These are phyloP conservation scores for Neonectria coccinea DNA, from an alignment of 2,329 filamentous ascomycete genomes.

Conservation along the genomic window DNA sequence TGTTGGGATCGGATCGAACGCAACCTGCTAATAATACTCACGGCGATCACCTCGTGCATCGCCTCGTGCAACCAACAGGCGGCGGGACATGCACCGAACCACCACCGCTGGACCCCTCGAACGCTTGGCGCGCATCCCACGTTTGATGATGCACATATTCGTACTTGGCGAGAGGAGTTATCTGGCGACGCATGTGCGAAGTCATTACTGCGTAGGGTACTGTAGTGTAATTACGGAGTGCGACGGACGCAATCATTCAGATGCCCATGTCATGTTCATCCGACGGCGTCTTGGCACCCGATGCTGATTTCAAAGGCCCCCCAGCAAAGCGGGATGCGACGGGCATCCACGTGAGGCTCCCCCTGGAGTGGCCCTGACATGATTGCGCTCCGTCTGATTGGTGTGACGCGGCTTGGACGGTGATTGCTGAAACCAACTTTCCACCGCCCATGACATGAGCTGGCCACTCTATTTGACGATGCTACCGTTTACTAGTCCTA, in stretches of 20 bases:
- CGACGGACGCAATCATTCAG: background rate
- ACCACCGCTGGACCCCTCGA: constrained; percentile 7
- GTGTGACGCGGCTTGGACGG: constrained; percentile 30
- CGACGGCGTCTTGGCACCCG: constrained; percentile 21
- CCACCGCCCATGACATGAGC: constrained; percentile 36
- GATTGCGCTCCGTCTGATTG: constrained; percentile 38
- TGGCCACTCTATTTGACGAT: constrained; percentile 3
- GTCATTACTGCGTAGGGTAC: no score
- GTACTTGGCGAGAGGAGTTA: constrained; percentile 7
- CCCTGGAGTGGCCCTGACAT: constrained; percentile 28
- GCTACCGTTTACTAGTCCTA: constrained; percentile 4
- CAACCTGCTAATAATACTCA: constrained; percentile 18
- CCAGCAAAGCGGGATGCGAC: constrained; percentile 14
- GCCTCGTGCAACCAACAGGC: constrained; percentile 1
- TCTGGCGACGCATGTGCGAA: background rate
- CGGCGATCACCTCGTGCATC: constrained; percentile 1
- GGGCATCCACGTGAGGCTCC: constrained; percentile 29
- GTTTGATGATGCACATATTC: constrained; percentile 20
- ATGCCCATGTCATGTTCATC: constrained; percentile 22
- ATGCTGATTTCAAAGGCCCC: constrained; percentile 13
- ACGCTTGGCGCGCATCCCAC: constrained; percentile 7
- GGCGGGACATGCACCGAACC: constrained; percentile 9
- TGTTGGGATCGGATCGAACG: constrained; percentile 12
- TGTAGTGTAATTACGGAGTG: constrained; percentile 8
- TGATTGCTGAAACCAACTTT: constrained; percentile 36